Conservation (phyloP, 768 basidiomycete species). For the Asterophora parasitica region DNA sequence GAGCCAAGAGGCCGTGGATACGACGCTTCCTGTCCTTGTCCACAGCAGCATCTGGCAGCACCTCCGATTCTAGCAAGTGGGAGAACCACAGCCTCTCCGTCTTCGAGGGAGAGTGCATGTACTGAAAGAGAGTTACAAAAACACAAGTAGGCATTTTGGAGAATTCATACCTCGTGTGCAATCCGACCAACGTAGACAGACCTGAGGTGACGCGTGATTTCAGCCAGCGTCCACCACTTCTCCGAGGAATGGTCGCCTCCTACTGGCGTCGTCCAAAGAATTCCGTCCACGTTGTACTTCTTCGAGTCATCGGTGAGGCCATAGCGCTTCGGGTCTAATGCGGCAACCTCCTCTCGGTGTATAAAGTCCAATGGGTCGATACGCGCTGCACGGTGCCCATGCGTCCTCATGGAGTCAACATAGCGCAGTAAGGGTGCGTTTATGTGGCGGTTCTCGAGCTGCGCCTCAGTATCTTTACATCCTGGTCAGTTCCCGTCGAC, state of each 20-base stretch:
- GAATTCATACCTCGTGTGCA: constrained; percentile 64
- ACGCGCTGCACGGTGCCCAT: constrained; percentile 79
- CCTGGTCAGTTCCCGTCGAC: not conserved
- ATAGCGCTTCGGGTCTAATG: constrained; percentile 73
- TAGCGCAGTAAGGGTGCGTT: constrained; percentile 84
- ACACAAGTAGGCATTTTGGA: not conserved
- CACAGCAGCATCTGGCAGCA: constrained; percentile 28
- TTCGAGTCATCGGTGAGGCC: constrained; percentile 52
- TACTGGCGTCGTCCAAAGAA: constrained; percentile 66
- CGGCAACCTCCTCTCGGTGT: constrained; percentile 74
- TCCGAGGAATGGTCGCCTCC: constrained; percentile 21
- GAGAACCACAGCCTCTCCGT: constrained; percentile 89
- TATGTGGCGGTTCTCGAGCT: constrained; percentile 59
- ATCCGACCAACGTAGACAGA: constrained; percentile 78
- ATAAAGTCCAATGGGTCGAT: constrained; percentile 89
- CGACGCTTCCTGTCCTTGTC: constrained; percentile 42
- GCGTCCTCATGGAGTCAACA: constrained; percentile 82
- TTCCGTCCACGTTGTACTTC: constrained; percentile 72
- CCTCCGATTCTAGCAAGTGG: constrained; percentile 69
- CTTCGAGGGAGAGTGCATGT: constrained; percentile 84
- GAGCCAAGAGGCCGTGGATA: constrained; percentile 63
- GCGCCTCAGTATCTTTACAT: constrained; percentile 52
- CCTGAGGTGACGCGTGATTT: constrained; percentile 68
- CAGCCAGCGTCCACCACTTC: constrained; percentile 61
- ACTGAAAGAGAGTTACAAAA: constrained; percentile 28